A percentile compares a stretch with the other conserved stretches of the same genome.
These are phyloP conservation scores for Ehretia macrophylla DNA, from an alignment of 257 asterid species.

Conservation along the genomic window DNA sequence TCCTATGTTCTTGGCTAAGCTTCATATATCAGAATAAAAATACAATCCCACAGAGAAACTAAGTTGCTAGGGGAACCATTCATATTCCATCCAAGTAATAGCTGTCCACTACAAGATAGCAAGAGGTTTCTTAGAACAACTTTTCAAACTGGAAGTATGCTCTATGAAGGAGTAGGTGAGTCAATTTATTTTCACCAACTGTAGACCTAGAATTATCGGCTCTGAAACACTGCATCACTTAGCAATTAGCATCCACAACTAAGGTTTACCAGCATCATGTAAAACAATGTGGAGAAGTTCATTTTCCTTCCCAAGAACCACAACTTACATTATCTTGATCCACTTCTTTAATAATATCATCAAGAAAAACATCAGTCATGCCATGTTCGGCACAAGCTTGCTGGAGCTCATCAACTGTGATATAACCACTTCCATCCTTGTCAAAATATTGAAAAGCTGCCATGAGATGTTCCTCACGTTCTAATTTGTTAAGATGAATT, in stretches of 20 bases:
- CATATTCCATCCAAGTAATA: no score
- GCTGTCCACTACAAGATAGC: no score
- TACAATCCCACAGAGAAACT: no score
- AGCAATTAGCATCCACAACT: neutral
- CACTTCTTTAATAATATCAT: conserved; percentile 78
- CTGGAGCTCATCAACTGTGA: conserved; percentile 88
- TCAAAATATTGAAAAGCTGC: conserved; percentile 81
- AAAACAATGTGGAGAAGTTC: neutral
- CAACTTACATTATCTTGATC: conserved; percentile 74
- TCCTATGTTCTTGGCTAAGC: no score
- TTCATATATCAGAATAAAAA: no score
- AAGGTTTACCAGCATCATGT: neutral
- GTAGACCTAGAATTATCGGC: neutral
- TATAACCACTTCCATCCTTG: conserved; percentile 84
- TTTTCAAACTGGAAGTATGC: no score
- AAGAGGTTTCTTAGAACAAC: no score
- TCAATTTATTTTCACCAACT: neutral
- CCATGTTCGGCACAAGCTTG: conserved; percentile 78
- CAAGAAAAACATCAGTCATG: conserved; percentile 58
- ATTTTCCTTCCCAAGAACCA: neutral
- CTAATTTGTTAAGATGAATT: conserved; percentile 72
- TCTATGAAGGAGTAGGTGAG: no score
- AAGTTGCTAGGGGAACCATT: no score
- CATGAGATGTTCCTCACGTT: conserved; percentile 79
- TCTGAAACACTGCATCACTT: neutral